Conservation (phyloP, 192 early-diverging fungal species). For the Pilaira anomala region DNA sequence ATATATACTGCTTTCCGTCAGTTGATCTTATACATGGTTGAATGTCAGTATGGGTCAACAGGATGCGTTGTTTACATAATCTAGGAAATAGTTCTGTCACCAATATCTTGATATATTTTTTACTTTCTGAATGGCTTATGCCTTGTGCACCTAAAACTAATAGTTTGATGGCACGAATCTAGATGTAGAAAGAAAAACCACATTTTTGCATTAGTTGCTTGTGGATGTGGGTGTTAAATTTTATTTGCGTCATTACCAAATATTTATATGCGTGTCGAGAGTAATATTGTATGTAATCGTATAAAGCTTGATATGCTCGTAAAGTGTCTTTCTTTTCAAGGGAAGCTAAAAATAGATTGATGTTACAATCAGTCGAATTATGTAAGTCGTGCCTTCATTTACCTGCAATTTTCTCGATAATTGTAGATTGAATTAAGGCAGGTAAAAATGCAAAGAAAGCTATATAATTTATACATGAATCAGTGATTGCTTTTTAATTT, state of each 20-base stretch:
- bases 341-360: neutral
- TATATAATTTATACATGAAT: neutral
- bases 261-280: slow-evolving; percentile 31
- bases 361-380: neutral
- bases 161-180: slow-evolving; percentile 26
- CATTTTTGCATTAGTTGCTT: neutral
- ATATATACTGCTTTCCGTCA: slow-evolving; percentile 29
- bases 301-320: slow-evolving; percentile 23
- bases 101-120: slow-evolving; percentile 19
- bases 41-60: slow-evolving; percentile 8
- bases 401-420: slow-evolving; percentile 31
- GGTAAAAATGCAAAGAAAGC: slow-evolving; percentile 31
- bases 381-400: neutral
- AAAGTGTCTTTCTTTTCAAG: slow-evolving; percentile 21
- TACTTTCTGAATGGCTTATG: neutral
- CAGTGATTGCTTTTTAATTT: neutral
- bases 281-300: slow-evolving; percentile 29
- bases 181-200: slow-evolving; percentile 2
- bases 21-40: slow-evolving; percentile 23
- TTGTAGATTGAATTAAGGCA: slow-evolving; percentile 23
- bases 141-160: slow-evolving; percentile 19
- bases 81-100: slow-evolving; percentile 31
- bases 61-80: slow-evolving; percentile 26
- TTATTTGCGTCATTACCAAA: slow-evolving; percentile 17
- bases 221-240: neutral